These are phyloP conservation scores for Aspergillus flavus DNA, from an alignment of 2,329 filamentous ascomycete species.

Conservation along the genomic window DNA sequence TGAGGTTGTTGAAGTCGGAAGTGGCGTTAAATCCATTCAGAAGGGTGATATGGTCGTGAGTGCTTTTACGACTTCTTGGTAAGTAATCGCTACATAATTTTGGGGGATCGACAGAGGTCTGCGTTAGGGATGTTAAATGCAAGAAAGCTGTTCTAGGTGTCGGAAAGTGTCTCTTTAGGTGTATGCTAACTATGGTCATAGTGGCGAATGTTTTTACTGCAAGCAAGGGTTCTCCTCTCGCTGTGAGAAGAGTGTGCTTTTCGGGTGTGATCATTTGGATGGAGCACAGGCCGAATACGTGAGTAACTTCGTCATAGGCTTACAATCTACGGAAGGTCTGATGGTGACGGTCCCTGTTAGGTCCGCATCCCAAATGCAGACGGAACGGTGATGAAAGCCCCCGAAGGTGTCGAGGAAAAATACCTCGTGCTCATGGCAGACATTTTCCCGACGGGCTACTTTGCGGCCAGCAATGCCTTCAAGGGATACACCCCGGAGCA, in stretches of 20 bases:
- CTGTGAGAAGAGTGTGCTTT: constrained; percentile 70
- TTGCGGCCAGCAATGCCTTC: constrained; percentile 78
- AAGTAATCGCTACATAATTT: constrained; percentile 29
- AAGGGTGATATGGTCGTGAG: constrained; percentile 78
- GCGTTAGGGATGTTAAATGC: background rate
- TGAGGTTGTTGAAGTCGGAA: constrained; percentile 67
- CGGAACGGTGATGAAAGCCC: constrained; percentile 75
- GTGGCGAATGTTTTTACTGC: constrained; percentile 82
- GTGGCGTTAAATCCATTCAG: constrained; percentile 67
- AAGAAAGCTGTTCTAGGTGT: background rate
- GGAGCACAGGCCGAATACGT: constrained; percentile 81
- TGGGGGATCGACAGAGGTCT: background rate
- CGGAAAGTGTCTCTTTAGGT: background rate
- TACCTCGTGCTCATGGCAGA: constrained; percentile 86
- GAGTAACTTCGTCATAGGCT: constrained; percentile 4
- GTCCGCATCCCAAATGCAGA: constrained; percentile 80
- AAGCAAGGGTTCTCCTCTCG: constrained; percentile 73
- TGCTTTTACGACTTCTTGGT: constrained; percentile 83
- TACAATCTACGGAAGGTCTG: background rate
- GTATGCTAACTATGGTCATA: constrained; percentile 28
- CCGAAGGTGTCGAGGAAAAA: constrained; percentile 70
- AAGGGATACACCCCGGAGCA: constrained; percentile 60
- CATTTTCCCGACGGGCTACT: constrained; percentile 85
- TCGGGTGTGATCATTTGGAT: constrained; percentile 70
- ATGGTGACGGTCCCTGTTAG: constrained; percentile 26